These are phyloP conservation scores for Neofusicoccum laricinum DNA, from an alignment of 2,329 filamentous ascomycete genomes.

Conservation along the genomic window DNA sequence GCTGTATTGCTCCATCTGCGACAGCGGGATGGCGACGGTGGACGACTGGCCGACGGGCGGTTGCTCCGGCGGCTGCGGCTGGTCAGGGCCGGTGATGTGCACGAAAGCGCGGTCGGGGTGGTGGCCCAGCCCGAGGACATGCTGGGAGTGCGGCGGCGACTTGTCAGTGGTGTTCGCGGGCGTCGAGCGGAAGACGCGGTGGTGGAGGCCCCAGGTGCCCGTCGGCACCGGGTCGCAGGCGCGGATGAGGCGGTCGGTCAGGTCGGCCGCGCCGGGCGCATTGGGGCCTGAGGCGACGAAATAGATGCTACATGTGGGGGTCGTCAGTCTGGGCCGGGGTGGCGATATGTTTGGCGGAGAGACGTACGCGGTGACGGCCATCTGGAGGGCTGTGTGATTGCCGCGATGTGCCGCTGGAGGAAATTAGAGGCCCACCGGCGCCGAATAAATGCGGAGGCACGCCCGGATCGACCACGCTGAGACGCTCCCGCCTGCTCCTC, in stretches of 20 bases:
- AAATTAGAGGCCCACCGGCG: slow-evolving; percentile 8
- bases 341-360: neutral
- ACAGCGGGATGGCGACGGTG: slow-evolving; percentile 17
- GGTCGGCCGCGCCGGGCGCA: slow-evolving; percentile 23
- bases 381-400: neutral
- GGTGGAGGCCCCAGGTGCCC: slow-evolving; percentile 29
- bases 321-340: neutral
- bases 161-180: slow-evolving; percentile 20
- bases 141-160: slow-evolving; percentile 17
- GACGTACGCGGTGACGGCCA: slow-evolving; percentile 13
- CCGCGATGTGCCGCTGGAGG: neutral
- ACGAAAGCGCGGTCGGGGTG: slow-evolving; percentile 16
- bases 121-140: slow-evolving; percentile 18
- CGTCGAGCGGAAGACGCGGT: slow-evolving; percentile 33
- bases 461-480: slow-evolving; percentile 1
- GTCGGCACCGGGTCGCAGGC: slow-evolving; percentile 24
- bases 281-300: slow-evolving; percentile 29
- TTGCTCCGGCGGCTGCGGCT: neutral
- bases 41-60: neutral
- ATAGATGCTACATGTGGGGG: slow-evolving; percentile 27
- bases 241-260: slow-evolving; percentile 25
- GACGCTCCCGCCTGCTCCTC: neutral
- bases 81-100: neutral
- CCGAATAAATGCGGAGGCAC: neutral
- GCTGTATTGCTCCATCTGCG: slow-evolving; percentile 17